phyloP scores from a whole-genome alignment of 1,139 yeast genomes.

The Suhomyces taliae region DNA sequence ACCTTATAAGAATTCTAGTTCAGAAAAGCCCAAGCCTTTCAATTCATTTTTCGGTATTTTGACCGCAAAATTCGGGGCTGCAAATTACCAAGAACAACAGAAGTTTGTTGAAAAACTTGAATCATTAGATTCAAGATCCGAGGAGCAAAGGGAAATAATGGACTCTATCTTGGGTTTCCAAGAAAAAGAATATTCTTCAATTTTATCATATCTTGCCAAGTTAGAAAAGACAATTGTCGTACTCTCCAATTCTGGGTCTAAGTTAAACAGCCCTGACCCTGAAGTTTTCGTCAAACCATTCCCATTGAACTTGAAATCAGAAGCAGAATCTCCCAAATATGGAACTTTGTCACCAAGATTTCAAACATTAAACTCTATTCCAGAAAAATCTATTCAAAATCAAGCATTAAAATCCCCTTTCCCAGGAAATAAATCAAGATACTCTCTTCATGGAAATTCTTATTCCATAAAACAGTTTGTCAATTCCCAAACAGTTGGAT shows the following conservation, averaged over 20 bases:
- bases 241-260: background rate
- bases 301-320: slow-evolving; percentile 13
- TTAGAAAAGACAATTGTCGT: slow-evolving; percentile 4
- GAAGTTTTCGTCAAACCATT: slow-evolving; percentile 15
- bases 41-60: background rate
- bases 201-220: slow-evolving; percentile 3
- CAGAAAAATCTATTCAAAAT: background rate
- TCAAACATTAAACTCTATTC: slow-evolving; percentile 1
- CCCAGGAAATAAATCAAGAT: background rate
- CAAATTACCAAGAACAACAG: background rate
- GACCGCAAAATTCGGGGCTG: background rate
- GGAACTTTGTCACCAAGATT: background rate
- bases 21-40: background rate
- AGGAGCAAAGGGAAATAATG: slow-evolving; percentile 3
- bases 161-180: slow-evolving; percentile 1
- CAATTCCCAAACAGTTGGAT: slow-evolving; percentile 5
- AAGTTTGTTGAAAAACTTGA: slow-evolving; percentile 2
- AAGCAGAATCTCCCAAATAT: background rate
- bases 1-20: background rate
- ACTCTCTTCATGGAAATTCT: slow-evolving; percentile 20
- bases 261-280: background rate
- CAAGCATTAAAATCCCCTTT: slow-evolving; percentile 1
- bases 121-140: slow-evolving; percentile 2
- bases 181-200: slow-evolving; percentile 2
- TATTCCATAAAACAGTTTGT: slow-evolving; percentile 14